These are phyloP conservation scores for Pueraria montana DNA, from an alignment of 306 rosid species.

Conservation along the genomic window DNA sequence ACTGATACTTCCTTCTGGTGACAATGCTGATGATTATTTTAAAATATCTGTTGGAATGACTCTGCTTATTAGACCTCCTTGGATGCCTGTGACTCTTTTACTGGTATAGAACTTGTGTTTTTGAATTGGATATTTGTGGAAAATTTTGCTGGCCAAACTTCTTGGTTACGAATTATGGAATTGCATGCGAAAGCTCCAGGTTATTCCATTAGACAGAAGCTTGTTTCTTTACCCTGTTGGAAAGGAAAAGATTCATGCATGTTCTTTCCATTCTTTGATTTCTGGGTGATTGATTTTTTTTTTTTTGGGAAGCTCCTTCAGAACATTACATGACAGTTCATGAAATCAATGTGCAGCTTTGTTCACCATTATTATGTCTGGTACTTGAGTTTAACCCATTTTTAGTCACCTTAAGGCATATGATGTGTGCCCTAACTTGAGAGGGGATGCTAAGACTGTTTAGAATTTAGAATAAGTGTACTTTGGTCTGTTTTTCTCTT, in stretches of 20 bases:
- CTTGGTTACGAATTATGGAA: constrained; percentile 12
- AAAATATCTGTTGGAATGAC: too few species aligned
- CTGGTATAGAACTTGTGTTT: constrained; percentile 15
- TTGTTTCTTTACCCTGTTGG: neutral
- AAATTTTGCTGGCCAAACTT: neutral
- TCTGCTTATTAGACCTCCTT: neutral
- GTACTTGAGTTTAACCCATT: too few species aligned
- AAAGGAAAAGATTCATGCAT: neutral
- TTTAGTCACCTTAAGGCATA: too few species aligned
- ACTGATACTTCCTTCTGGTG: constrained; percentile 24
- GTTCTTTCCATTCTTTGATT: neutral
- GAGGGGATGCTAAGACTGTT: too few species aligned
- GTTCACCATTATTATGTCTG: too few species aligned
- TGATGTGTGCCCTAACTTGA: too few species aligned
- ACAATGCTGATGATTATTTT: neutral
- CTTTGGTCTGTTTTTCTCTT: too few species aligned
- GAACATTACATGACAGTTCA: too few species aligned
- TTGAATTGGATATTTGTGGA: constrained; percentile 2
- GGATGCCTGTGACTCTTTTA: neutral
- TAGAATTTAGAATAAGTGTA: too few species aligned
- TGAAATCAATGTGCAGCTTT: too few species aligned
- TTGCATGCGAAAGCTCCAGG: neutral
- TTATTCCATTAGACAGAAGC: neutral
- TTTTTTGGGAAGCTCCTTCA: too few species aligned
- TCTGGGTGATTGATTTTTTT: too few species aligned